phyloP scores from a whole-genome alignment of 257 asterid species.

The Plectranthus barbatus region DNA sequence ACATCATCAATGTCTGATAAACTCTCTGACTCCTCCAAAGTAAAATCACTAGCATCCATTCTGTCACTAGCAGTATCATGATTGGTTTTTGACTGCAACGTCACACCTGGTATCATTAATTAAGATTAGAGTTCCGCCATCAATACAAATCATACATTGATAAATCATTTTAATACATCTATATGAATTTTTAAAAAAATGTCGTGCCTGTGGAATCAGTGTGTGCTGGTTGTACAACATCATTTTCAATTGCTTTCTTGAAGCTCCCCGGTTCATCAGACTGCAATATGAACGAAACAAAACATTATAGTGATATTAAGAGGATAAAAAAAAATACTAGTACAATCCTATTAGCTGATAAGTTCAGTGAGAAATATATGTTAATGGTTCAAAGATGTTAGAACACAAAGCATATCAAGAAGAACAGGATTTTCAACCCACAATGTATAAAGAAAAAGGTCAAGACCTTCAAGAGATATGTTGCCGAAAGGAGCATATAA shows the following conservation, averaged over 20 bases:
- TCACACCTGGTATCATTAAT: conserved; percentile 34
- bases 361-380: not conserved
- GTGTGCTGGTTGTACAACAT: conserved; percentile 22
- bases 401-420: not conserved
- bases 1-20: conserved; percentile 78
- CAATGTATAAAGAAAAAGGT: not conserved
- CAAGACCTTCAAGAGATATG: not conserved
- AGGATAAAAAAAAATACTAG: not conserved
- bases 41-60: conserved; percentile 30
- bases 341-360: not conserved
- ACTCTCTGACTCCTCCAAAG: conserved; percentile 49
- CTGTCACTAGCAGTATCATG: conserved; percentile 19
- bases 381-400: not conserved
- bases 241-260: conserved; percentile 16
- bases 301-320: not conserved
- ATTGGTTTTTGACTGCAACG: conserved; percentile 2
- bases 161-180: not conserved
- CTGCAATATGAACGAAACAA: conserved; percentile 21
- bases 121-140: conserved; percentile 9
- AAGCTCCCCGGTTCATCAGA: conserved; percentile 21
- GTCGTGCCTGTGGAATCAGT: conserved; percentile 32
- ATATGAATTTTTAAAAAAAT: conserved; percentile 5
- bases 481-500: not conserved
- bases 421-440: not conserved
- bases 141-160: not conserved